A percentile compares a stretch with the other conserved stretches of the same genome.
These are phyloP conservation scores for Wickerhamomyces silvicola DNA, from an alignment of 805 yeast genomes.

Conservation along the genomic window DNA sequence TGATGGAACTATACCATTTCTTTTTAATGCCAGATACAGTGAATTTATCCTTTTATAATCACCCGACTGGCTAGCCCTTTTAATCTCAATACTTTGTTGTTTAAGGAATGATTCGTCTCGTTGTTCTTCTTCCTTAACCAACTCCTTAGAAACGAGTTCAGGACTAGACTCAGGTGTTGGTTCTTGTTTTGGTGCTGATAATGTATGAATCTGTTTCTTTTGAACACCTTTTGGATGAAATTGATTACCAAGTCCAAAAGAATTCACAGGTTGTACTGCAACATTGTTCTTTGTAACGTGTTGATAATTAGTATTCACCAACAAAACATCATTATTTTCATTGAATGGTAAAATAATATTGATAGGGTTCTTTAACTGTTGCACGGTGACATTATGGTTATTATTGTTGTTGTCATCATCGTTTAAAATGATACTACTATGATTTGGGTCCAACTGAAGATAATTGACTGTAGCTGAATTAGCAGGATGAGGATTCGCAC, in stretches of 20 bases:
- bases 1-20: slow-evolving; percentile 42
- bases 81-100: slow-evolving; percentile 26
- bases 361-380: slow-evolving; percentile 12
- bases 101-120: slow-evolving; percentile 23
- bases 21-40: slow-evolving; percentile 32
- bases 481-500: slow-evolving; percentile 30
- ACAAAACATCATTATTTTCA: slow-evolving; percentile 13
- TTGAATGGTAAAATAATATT: slow-evolving; percentile 14
- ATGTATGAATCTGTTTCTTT: slow-evolving; percentile 5
- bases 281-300: slow-evolving; percentile 11
- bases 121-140: slow-evolving; percentile 14
- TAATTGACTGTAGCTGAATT: slow-evolving; percentile 28
- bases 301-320: slow-evolving; percentile 11
- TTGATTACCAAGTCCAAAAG: too few species aligned
- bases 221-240: too few species aligned
- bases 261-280: too few species aligned
- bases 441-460: slow-evolving; percentile 22
- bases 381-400: neutral
- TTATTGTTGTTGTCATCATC: slow-evolving; percentile 14
- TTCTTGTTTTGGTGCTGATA: slow-evolving; percentile 2
- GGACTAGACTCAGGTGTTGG: slow-evolving; percentile 5
- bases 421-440: slow-evolving; percentile 5
- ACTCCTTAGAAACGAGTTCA: neutral
- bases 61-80: slow-evolving; percentile 17
- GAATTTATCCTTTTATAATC: slow-evolving; percentile 32